phyloP scores from a whole-genome alignment of 306 rosid genomes.

The Arachis hypogaea region DNA sequence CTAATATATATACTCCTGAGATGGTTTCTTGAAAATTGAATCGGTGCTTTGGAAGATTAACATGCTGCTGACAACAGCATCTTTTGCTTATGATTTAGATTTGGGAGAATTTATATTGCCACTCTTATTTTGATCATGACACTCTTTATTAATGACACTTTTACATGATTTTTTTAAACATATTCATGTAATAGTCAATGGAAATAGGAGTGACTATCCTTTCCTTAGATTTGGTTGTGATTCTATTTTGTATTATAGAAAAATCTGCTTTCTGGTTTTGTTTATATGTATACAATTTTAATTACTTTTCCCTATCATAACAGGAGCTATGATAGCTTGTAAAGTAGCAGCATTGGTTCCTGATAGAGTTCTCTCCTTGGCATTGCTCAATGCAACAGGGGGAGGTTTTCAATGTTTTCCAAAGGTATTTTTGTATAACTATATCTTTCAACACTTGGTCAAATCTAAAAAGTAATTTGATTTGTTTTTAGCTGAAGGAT shows the following conservation, averaged over 20 bases:
- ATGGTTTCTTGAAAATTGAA: not conserved
- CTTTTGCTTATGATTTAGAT: not conserved
- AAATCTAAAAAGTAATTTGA: not conserved
- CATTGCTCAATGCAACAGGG: slow-evolving; percentile 88
- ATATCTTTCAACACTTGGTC: not conserved
- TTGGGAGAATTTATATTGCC: too few species aligned
- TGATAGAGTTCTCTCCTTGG: slow-evolving; percentile 76
- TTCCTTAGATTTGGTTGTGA: not conserved
- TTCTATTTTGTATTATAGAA: not conserved
- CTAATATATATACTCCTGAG: not conserved
- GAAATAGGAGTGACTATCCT: too few species aligned
- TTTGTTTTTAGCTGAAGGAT: not conserved
- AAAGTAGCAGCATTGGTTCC: slow-evolving; percentile 93
- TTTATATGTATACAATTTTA: slow-evolving; percentile 12
- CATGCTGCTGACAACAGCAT: not conserved
- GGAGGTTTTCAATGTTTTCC: slow-evolving; percentile 94
- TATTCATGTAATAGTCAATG: too few species aligned
- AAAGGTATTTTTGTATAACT: slow-evolving; percentile 55
- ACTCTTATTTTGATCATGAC: too few species aligned
- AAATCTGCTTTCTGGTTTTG: not conserved
- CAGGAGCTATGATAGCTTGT: slow-evolving; percentile 96
- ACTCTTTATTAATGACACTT: too few species aligned
- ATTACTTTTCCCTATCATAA: slow-evolving; percentile 7
- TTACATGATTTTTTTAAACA: too few species aligned
- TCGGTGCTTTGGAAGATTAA: not conserved